These are phyloP conservation scores for Carex pumila DNA, from an alignment of 176 grass and related monocot genomes.

Conservation along the genomic window DNA sequence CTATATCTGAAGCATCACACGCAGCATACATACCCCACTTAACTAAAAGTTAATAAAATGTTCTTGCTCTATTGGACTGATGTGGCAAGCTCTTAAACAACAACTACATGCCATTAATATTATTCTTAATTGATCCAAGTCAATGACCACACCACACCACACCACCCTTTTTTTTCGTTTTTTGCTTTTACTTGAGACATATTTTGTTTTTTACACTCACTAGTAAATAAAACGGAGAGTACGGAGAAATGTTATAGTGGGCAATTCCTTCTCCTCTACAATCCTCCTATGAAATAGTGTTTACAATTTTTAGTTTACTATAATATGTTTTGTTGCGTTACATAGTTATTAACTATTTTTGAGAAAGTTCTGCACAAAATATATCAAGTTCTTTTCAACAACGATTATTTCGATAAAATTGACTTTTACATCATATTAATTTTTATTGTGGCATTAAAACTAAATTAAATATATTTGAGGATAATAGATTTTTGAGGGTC, in stretches of 20 bases:
- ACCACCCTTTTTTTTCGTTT: neutral
- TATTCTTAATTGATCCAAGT: conserved; percentile 9
- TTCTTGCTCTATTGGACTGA: conserved; percentile 10
- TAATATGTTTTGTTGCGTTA: neutral
- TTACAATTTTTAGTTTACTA: too few relatives aligned
- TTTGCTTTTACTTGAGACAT: neutral
- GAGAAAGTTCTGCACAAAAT: neutral
- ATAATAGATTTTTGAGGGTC: neutral
- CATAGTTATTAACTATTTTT: neutral
- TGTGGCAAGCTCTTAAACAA: conserved; percentile 18
- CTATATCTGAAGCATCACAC: neutral
- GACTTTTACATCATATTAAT: neutral
- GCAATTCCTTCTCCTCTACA: neutral
- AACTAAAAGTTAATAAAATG: conserved; percentile 23
- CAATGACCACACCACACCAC: conserved; percentile 12
- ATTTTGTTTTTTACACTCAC: neutral
- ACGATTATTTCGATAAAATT: neutral
- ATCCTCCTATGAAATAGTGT: neutral
- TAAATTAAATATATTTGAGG: neutral
- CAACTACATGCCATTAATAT: conserved; percentile 11
- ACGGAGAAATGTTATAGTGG: neutral
- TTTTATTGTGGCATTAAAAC: neutral
- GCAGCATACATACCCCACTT: neutral
- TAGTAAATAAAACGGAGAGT: neutral
- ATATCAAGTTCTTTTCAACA: neutral